phyloP scores from a whole-genome alignment of 2,329 filamentous ascomycete species.

The Aspergillus phoenicis region DNA sequence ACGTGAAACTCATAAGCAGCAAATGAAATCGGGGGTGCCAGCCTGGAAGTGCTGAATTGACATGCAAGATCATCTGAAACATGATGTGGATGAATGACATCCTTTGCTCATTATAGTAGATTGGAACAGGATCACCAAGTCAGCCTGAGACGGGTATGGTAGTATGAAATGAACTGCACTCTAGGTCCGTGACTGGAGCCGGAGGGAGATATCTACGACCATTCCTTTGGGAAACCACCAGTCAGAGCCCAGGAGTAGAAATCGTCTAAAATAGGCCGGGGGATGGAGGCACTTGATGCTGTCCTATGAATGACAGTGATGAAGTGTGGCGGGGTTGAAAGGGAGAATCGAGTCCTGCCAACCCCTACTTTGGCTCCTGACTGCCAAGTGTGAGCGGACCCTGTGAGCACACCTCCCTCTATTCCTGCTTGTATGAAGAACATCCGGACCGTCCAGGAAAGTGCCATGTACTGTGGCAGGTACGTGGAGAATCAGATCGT shows the following conservation, averaged over 20 bases:
- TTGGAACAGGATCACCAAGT: not conserved
- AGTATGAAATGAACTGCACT: not conserved
- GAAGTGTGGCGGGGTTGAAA: not conserved
- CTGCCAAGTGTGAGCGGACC: not conserved
- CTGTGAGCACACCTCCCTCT: not conserved
- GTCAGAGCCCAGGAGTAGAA: not conserved
- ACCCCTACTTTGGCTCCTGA: not conserved
- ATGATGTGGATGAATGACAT: not conserved
- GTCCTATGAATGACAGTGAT: conserved; percentile 7
- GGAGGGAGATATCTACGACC: not conserved
- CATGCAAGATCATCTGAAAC: conserved; percentile 6
- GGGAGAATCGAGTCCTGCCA: not conserved
- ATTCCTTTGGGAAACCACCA: not conserved
- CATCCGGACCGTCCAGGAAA: not conserved
- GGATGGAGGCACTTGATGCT: conserved; percentile 9
- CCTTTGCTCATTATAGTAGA: not conserved
- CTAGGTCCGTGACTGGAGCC: not conserved
- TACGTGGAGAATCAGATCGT: not conserved
- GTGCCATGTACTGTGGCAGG: not conserved
- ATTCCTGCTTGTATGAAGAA: not conserved
- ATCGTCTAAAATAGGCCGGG: not conserved
- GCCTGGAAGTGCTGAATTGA: not conserved
- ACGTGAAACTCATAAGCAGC: not conserved
- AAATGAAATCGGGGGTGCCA: not conserved
- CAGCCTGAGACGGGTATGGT: not conserved